Evolutionary conservation across 495 filamentous ascomycete genomes (phyloP).

Genomic region (Penicillium longicatenatum): DNA sequence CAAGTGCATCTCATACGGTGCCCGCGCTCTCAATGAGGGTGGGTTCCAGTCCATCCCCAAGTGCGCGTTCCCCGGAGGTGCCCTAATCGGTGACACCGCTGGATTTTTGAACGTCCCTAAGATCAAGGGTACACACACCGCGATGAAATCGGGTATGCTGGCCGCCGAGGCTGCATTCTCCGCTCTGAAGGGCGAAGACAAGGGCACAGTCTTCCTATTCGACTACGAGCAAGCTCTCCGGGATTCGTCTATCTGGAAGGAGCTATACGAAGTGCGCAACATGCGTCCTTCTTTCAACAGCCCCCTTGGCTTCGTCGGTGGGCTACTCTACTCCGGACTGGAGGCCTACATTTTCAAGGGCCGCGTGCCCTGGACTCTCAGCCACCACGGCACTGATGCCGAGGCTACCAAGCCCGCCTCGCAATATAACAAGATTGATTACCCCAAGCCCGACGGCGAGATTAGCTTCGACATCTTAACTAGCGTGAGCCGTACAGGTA

Average conservation of each 20-base stretch:
- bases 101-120: constrained; percentile 98
- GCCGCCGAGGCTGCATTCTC: constrained; percentile 86
- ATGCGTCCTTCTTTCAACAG: constrained; percentile 93
- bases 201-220: constrained; percentile 82
- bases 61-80: constrained; percentile 92
- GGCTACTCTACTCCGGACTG: constrained; percentile 88
- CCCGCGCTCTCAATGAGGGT: constrained; percentile 90
- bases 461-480: constrained; percentile 96
- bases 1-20: constrained; percentile 97
- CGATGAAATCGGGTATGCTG: constrained; percentile 97
- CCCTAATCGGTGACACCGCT: constrained; percentile 93
- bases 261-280: constrained; percentile 93
- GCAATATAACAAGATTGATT: constrained; percentile 84
- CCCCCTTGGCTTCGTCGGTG: constrained; percentile 82
- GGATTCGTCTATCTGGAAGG: constrained; percentile 85
- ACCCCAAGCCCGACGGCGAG: constrained; percentile 93
- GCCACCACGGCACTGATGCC: constrained; percentile 65
- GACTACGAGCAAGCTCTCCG: constrained; percentile 93
- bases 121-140: constrained; percentile 97
- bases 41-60: constrained; percentile 98
- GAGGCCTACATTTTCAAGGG: constrained; percentile 89
- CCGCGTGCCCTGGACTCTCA: constrained; percentile 87
- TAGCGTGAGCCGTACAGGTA: constrained; percentile 88
- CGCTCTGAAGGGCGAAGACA: constrained; percentile 60
- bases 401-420: constrained; percentile 81